Evolutionary conservation across 2,329 filamentous ascomycete species (phyloP), one percentile per base, ranked within the genome.

Genomic region (Westerdykella ornata): DNA sequence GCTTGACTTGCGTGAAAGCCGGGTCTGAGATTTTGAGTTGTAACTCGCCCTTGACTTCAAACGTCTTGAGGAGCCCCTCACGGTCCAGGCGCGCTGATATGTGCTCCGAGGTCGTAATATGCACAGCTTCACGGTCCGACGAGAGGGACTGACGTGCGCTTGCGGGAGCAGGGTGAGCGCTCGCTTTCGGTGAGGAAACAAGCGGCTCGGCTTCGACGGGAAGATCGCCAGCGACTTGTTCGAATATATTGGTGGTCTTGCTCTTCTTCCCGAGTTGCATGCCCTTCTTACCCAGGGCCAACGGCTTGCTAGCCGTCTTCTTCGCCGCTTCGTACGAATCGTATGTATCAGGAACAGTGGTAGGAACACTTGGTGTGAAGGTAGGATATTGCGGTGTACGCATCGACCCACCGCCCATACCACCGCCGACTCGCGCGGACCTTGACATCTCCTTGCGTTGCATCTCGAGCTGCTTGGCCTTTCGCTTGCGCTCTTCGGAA

Each of bases 211-310:
- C 81, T 60, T 94, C 88, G 29, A 83, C 77, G n/a, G 88, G 89
- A 62, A 97, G 76, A 51, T 97, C 90, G 45, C 86, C 87, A 52
- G 88, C 84, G 26, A 98, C 89, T 59, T 89, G 85, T 69, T 97
- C 90, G 65, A 94, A 97, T 76, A 97, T 95, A 66, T 94, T 90
- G 20, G 85, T 94, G 16, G 87, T 89, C 74, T 97, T 97, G 46
- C 87, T 94, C 73, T 98, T 98, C 75, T 97, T 97, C 69, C 92
- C 92, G 43, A 98, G 75, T 68, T 97, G 90, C 94, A 98, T 98
- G 54, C 92, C 92, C 74, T 98, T 98, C 57, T 88, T 88, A 70
- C 94, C 88, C 45, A 83, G 78, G 38, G 85, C 79, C 59, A 79
- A 63, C 79, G 92, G 94, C 70, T 81, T 80, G 62, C 80, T 84